Evolutionary conservation across 106 monocot species (phyloP), one percentile per base, ranked within the genome.

Genomic region (Narthecium ossifragum): DNA sequence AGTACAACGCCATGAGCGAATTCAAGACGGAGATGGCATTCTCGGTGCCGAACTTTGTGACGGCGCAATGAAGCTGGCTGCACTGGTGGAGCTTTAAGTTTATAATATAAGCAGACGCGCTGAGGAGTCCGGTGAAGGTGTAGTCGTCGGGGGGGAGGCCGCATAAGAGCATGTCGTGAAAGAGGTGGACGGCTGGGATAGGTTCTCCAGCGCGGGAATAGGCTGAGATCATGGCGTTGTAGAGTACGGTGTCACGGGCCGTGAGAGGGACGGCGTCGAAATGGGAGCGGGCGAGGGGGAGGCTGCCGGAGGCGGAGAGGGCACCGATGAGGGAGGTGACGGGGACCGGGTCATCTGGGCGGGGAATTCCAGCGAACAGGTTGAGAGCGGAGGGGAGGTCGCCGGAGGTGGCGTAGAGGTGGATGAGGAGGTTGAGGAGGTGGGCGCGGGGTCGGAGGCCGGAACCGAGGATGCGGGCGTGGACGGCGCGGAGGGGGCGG

Each of bases 221-320:
- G 26, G 65, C 86, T 2, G 94, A 96, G 18, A 96, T 86, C 78
- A 90, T 72, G 40, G 84, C 71, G 41, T 96, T 96, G 75, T 96
- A 86, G 62, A 86, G 76, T 22, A 96, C 76, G 22, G 84, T 73
- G 67, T 96, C 96, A 37, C 86, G 80, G 41, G 61, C 8, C 2
- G 5, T 0, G 23, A 69, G 29, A 3, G 96, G 90, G 10, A 76
- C 77, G 21, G 31, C 23, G 40, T 81, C 81, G 78, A 96, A 96
- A 21, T 86, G 15, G 25, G 66, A 11, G 27, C 70, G 67, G 24
- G 96, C 86, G 33, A 68, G 41, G 6, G 25, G 31, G 40, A 76
- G 62, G 62, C 69, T 31, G 32, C 75, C 75, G 26, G 73, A 32
- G 36, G 66, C 58, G 12, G 85, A 73, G 59, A 74, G 71, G 25